Conservation (phyloP, 225 moss, liverwort and hornwort species). For the Antitrichia curtipendula region DNA sequence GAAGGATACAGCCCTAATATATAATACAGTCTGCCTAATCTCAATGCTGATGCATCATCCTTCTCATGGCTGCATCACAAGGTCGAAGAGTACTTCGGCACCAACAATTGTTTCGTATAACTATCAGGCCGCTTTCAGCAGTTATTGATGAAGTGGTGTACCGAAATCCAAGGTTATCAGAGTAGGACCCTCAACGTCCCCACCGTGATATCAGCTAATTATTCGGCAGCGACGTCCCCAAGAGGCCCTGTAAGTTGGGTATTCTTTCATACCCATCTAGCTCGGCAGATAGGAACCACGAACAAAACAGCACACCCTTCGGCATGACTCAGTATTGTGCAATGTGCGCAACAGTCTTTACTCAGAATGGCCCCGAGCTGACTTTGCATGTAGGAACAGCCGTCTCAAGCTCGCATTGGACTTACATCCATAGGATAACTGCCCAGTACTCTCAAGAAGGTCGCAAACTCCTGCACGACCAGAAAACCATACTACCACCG, state of each 20-base stretch:
- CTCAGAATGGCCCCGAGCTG: neutral
- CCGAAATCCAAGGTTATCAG: neutral
- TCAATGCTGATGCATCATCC: neutral
- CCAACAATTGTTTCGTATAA: neutral
- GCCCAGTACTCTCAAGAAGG: slow-evolving; percentile 87
- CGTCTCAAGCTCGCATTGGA: slow-evolving; percentile 46
- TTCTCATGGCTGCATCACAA: neutral
- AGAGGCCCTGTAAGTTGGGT: neutral
- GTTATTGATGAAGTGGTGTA: neutral
- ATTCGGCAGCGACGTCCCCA: neutral
- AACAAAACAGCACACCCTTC: neutral
- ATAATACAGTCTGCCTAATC: neutral
- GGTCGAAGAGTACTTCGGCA: neutral
- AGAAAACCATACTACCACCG: neutral
- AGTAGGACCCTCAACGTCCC: neutral
- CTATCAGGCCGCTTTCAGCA: neutral
- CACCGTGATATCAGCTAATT: neutral
- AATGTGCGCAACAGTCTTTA: slow-evolving; percentile 1
- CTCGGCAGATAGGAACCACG: neutral
- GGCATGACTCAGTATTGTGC: neutral
- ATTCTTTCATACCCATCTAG: neutral
- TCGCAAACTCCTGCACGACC: slow-evolving; percentile 80
- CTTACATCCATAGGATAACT: slow-evolving; percentile 94
- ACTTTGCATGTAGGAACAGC: neutral
- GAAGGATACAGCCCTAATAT: neutral